These are phyloP conservation scores for Xerophyta viscosa DNA, from an alignment of 106 monocot species.

Conservation along the genomic window DNA sequence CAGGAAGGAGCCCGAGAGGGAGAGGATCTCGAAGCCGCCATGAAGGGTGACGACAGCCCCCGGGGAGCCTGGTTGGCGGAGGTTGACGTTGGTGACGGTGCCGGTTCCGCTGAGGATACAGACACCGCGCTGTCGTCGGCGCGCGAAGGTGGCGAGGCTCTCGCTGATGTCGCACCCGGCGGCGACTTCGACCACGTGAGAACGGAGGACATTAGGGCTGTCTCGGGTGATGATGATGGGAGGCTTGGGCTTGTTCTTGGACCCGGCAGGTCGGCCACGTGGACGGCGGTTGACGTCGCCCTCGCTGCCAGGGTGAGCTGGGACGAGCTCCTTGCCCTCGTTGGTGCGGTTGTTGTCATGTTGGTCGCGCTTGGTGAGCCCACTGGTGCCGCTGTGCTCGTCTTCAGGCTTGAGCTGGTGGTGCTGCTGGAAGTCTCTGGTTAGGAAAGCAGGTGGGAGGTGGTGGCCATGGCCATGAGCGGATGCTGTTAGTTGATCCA, in stretches of 20 bases:
- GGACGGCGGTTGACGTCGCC: not conserved
- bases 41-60: not conserved
- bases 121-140: not conserved
- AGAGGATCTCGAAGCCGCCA: not conserved
- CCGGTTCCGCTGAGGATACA: slow-evolving; percentile 1
- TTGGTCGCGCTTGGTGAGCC: not conserved
- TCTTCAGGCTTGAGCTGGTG: slow-evolving; percentile 20
- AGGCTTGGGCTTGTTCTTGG: slow-evolving; percentile 3
- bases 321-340: not conserved
- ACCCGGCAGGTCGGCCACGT: not conserved
- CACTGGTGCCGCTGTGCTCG: slow-evolving; percentile 5
- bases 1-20: not conserved
- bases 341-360: not conserved
- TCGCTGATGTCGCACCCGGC: slow-evolving; percentile 4
- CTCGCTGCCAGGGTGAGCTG: not conserved
- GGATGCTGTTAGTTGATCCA: slow-evolving; percentile 41
- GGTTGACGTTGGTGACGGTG: not conserved
- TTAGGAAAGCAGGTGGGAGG: slow-evolving; percentile 51
- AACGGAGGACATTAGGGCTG: slow-evolving; percentile 2
- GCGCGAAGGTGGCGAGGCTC: not conserved
- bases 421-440: slow-evolving; percentile 42
- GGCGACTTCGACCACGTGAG: slow-evolving; percentile 3
- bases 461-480: slow-evolving; percentile 40
- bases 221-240: slow-evolving; percentile 3
- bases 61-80: not conserved